Percentiles rank a stretch among this genome's conserved stretches.
Conservation (phyloP, 2,329 filamentous ascomycete species). For the Cladophialophora exuberans region DNA sequence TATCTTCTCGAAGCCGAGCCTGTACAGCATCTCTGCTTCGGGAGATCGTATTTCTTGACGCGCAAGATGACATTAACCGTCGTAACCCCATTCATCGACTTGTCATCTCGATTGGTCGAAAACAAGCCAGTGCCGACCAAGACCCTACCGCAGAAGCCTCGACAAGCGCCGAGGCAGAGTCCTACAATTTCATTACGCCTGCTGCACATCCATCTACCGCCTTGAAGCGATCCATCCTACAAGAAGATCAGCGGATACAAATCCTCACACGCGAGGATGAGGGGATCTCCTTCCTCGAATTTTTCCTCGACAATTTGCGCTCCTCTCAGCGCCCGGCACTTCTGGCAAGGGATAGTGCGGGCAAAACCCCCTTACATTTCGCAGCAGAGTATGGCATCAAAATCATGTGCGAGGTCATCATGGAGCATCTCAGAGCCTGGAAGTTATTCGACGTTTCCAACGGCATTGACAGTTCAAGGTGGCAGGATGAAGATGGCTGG, state of each 20-base stretch:
- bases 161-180: conserved; percentile 56
- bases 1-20: conserved; percentile 71
- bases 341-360: conserved; percentile 72
- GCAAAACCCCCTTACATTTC: conserved; percentile 86
- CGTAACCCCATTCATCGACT: conserved; percentile 92
- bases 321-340: conserved; percentile 70
- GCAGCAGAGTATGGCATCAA: conserved; percentile 94
- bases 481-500: conserved; percentile 92
- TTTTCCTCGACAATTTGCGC: conserved; percentile 69
- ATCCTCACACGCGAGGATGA: conserved; percentile 72
- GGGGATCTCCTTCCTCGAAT: conserved; percentile 68
- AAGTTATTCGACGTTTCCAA: conserved; percentile 79
- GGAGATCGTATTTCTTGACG: conserved; percentile 73
- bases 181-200: conserved; percentile 76
- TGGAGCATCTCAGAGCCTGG: conserved; percentile 88
- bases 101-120: conserved; percentile 86
- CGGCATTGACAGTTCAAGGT: conserved; percentile 82
- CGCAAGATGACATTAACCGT: conserved; percentile 89
- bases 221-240: conserved; percentile 65
- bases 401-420: conserved; percentile 83
- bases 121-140: conserved; percentile 58
- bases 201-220: conserved; percentile 68
- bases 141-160: conserved; percentile 58
- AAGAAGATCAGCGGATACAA: conserved; percentile 65
- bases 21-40: conserved; percentile 74